Percentiles rank a stretch among this genome's conserved stretches.
Conservation (phyloP, 1,139 yeast genomes). For the Taphrina deformans region DNA sequence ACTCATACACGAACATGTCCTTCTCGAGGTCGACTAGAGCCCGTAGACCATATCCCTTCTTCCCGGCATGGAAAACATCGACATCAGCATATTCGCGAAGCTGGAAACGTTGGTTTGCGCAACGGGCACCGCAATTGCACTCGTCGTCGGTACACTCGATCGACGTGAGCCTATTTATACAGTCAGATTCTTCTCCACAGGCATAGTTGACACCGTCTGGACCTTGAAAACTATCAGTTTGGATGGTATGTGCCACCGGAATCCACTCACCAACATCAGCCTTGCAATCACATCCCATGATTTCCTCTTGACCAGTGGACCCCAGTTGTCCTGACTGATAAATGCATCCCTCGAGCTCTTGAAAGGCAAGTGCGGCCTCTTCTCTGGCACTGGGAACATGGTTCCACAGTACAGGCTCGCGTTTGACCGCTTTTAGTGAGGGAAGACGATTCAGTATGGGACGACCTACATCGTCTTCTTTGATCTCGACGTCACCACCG, state of each 20-base stretch:
- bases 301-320: slow-evolving; percentile 65
- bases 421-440: slow-evolving; percentile 2
- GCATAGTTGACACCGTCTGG: slow-evolving; percentile 55
- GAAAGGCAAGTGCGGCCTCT: slow-evolving; percentile 68
- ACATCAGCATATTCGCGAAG: slow-evolving; percentile 67
- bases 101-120: slow-evolving; percentile 89
- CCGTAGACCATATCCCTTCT: slow-evolving; percentile 86
- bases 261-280: slow-evolving; percentile 50
- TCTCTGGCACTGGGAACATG: slow-evolving; percentile 61
- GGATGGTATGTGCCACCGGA: slow-evolving; percentile 36
- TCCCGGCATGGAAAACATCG: slow-evolving; percentile 74
- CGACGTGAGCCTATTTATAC: slow-evolving; percentile 87
- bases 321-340: slow-evolving; percentile 65
- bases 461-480: slow-evolving; percentile 8
- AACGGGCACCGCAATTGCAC: slow-evolving; percentile 71
- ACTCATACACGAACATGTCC: slow-evolving; percentile 78
- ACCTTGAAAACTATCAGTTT: neutral
- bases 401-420: slow-evolving; percentile 47
- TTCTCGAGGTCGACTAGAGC: slow-evolving; percentile 62
- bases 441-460: neutral
- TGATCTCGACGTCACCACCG: slow-evolving; percentile 16
- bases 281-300: slow-evolving; percentile 87
- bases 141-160: slow-evolving; percentile 83
- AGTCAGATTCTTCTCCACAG: slow-evolving; percentile 82
- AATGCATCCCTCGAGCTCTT: slow-evolving; percentile 57